Base-by-base conservation (phyloP, 768 basidiomycete genomes). In the Gloeopeniophorella convolvens region DNA sequence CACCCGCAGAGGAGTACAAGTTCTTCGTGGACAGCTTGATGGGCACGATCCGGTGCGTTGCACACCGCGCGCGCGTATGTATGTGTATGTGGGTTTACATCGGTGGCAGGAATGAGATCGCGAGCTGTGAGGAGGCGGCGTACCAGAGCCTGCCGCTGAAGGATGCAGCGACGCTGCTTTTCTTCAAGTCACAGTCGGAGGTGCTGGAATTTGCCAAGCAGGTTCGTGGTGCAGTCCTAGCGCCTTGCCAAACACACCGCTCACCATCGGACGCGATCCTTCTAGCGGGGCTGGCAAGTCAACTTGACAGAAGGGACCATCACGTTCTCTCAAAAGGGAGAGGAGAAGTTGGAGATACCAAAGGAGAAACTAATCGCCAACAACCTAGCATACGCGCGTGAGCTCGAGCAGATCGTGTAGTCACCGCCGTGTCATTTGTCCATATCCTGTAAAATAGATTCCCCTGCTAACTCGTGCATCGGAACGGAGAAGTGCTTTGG, bases 11-110 rank as follows among this genome's bases (percentile, higher is more conserved):
- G 56, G 95, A 98, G 64, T 96, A 96, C 73, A 89, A 86, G 59
- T 89, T 89, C 72, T 91, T 97, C 60, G 81, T 96, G 9, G 89
- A 94, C 62, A 88, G 88, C 59, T 71, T 96, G 61, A 90, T 96
- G 85, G 85, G 85, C 13, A 97, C 94, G 3, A 94, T 97, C 59
- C 73, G 93, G 93, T 92, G 55, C 44, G 75, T 65, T 46, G 4
- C 20, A 41, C 12, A 21, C 23, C 12, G 35, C 18, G 5, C 34
- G 34, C 34, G 34, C n/a, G 21, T 27, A 27, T 9, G 1, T 30
- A 11, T 32, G 35, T 32, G 27, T 12, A 39, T n/a, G 26, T 42
- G 28, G 37, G 47, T 62, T 12, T 18, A 8, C 23, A 16, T 37
- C 39, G 37, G 28, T 18, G 21, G 31, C 40, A 97, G 95, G 60